Conservation (phyloP, 2,329 filamentous ascomycete species). For the Claviceps sp. region DNA sequence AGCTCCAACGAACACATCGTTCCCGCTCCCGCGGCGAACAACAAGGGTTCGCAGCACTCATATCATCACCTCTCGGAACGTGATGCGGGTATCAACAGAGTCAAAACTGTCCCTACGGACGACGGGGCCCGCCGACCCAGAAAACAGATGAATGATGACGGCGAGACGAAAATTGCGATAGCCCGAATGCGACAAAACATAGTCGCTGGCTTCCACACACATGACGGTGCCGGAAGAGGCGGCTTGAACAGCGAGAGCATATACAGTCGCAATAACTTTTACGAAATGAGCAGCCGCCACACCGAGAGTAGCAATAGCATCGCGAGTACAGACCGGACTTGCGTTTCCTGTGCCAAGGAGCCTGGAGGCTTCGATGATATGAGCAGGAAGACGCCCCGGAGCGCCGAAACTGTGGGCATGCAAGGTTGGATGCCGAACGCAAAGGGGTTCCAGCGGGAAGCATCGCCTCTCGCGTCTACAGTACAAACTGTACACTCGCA, state of each 20-base stretch:
- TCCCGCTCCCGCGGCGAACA: not conserved
- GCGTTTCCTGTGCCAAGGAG: too few species aligned
- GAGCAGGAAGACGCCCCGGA: not conserved
- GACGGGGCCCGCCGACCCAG: not conserved
- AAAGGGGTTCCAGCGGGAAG: not conserved
- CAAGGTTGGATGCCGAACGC: not conserved
- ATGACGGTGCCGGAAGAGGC: constrained; percentile 28
- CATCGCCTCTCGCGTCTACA: not conserved
- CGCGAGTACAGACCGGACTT: constrained; percentile 1
- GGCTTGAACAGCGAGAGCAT: constrained; percentile 8
- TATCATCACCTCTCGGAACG: not conserved
- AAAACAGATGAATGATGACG: not conserved
- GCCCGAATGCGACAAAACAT: constrained; percentile 6
- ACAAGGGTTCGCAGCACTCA: not conserved
- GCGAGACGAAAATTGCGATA: constrained; percentile 2
- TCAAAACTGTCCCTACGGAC: not conserved
- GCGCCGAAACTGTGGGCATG: not conserved
- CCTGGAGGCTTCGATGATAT: not conserved
- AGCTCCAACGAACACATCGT: not conserved
- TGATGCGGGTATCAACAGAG: not conserved
- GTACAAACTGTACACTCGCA: not conserved
- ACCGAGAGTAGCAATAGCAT: not conserved
- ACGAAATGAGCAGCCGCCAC: not conserved
- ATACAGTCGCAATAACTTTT: not conserved
- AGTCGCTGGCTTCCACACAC: not conserved